These are phyloP conservation scores for Pisolithus albus DNA, from an alignment of 768 basidiomycete species.

Conservation along the genomic window DNA sequence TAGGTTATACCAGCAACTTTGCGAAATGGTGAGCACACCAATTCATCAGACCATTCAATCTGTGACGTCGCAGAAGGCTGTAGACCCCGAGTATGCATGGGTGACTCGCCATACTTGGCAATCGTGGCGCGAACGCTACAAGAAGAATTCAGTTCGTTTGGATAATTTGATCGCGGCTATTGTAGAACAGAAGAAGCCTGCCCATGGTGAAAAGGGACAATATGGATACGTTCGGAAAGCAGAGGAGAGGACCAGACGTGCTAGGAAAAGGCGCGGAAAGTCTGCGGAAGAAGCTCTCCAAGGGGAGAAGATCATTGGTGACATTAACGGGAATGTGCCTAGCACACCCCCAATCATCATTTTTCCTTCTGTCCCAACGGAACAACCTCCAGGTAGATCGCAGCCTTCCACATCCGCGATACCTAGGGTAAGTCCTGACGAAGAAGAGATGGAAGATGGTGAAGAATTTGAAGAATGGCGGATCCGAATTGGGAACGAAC, in stretches of 20 bases:
- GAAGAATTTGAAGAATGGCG: slow-evolving; percentile 58
- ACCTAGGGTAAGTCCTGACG: slow-evolving; percentile 40
- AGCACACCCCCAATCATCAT: slow-evolving; percentile 20
- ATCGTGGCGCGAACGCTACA: slow-evolving; percentile 85
- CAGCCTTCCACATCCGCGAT: slow-evolving; percentile 21
- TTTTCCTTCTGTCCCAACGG: slow-evolving; percentile 9
- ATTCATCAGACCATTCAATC: neutral
- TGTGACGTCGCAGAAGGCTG: slow-evolving; percentile 33
- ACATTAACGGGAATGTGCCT: slow-evolving; percentile 5
- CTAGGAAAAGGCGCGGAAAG: slow-evolving; percentile 41
- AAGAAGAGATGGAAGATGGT: slow-evolving; percentile 63
- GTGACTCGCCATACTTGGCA: slow-evolving; percentile 83
- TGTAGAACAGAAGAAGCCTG: slow-evolving; percentile 64
- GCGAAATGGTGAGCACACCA: slow-evolving; percentile 48
- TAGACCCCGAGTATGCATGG: slow-evolving; percentile 72
- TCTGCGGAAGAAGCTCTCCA: slow-evolving; percentile 20
- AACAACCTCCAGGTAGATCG: slow-evolving; percentile 17
- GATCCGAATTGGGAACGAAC: slow-evolving; percentile 52
- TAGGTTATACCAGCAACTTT: slow-evolving; percentile 74
- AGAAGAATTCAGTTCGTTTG: slow-evolving; percentile 68
- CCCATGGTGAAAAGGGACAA: slow-evolving; percentile 70
- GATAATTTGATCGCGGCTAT: slow-evolving; percentile 58
- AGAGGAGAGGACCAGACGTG: slow-evolving; percentile 60
- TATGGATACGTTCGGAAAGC: slow-evolving; percentile 75
- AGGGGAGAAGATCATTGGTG: slow-evolving; percentile 9